phyloP scores from a whole-genome alignment of 345 rosid species.

The Dimocarpus longan region DNA sequence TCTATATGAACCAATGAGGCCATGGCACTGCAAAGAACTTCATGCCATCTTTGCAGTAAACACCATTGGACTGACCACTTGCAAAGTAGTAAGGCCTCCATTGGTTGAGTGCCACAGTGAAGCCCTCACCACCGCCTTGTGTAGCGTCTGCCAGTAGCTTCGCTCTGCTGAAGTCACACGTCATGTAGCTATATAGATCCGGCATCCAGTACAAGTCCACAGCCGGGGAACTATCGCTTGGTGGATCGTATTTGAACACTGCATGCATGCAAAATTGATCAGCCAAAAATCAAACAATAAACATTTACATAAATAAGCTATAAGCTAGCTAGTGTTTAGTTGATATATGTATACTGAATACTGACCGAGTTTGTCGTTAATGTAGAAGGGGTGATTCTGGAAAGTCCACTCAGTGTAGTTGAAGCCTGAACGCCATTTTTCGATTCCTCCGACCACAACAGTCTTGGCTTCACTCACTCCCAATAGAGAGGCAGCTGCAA shows the following conservation, averaged over 20 bases:
- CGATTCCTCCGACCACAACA: constrained; percentile 28
- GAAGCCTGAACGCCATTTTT: constrained; percentile 30
- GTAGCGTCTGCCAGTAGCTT: constrained; percentile 21
- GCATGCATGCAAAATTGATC: not conserved
- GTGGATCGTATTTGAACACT: constrained; percentile 38
- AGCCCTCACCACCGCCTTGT: constrained; percentile 26
- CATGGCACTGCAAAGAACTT: constrained; percentile 27
- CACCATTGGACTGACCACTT: constrained; percentile 15
- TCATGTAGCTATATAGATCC: constrained; percentile 22
- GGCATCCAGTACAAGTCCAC: constrained; percentile 31
- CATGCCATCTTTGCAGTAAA: constrained; percentile 19
- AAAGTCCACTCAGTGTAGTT: constrained; percentile 36
- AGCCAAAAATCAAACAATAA: not conserved
- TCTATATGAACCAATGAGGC: constrained; percentile 11
- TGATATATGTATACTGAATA: not conserved
- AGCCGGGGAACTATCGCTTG: constrained; percentile 3
- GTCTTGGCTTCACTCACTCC: constrained; percentile 24
- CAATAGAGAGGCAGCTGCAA: constrained; percentile 15
- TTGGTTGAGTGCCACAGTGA: constrained; percentile 24
- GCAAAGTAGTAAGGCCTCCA: constrained; percentile 32
- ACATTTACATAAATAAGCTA: not conserved
- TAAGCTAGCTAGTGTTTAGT: not conserved
- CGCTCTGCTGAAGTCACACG: constrained; percentile 30
- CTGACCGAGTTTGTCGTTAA: constrained; percentile 31
- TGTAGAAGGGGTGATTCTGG: constrained; percentile 29